phyloP scores from a whole-genome alignment of 129 eudicot genomes.

The Tagetes patula region DNA sequence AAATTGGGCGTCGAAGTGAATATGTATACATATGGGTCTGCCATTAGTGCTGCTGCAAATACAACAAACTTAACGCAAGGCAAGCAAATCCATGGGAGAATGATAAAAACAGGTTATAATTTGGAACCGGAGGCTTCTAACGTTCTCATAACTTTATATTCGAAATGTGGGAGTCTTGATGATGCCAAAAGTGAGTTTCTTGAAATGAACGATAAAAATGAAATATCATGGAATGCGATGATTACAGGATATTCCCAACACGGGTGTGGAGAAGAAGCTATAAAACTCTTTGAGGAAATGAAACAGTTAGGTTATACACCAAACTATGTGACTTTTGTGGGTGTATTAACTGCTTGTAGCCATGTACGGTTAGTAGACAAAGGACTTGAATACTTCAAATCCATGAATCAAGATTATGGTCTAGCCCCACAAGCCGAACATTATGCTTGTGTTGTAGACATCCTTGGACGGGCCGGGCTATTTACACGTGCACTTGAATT shows the following conservation, averaged over 20 bases:
- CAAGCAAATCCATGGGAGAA: conserved; percentile 71
- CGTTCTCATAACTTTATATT: conserved; percentile 72
- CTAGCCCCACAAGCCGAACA: conserved; percentile 78
- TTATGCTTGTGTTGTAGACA: conserved; percentile 89
- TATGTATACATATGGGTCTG: conserved; percentile 79
- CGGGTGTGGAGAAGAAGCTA: conserved; percentile 74
- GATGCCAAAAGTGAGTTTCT: conserved; percentile 70
- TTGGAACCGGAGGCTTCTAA: conserved; percentile 83
- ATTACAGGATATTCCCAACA: conserved; percentile 97
- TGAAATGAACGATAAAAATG: conserved; percentile 63
- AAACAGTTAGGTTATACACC: conserved; percentile 49
- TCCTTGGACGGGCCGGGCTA: conserved; percentile 88
- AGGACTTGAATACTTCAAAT: conserved; percentile 74
- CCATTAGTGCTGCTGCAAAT: conserved; percentile 91
- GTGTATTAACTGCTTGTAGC: conserved; percentile 94
- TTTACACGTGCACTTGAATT: conserved; percentile 62
- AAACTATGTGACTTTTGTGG: conserved; percentile 75
- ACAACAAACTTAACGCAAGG: conserved; percentile 74
- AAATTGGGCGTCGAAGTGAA: conserved; percentile 56
- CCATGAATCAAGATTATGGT: conserved; percentile 69
- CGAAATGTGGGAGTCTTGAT: conserved; percentile 82
- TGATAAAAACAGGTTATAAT: conserved; percentile 63
- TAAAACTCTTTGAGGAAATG: conserved; percentile 82
- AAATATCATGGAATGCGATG: conserved; percentile 96
- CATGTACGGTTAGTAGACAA: conserved; percentile 93